Percentiles rank a stretch among this genome's conserved stretches.
Conservation (phyloP, 2,329 filamentous ascomycete species). For the Ustulina deusta region DNA sequence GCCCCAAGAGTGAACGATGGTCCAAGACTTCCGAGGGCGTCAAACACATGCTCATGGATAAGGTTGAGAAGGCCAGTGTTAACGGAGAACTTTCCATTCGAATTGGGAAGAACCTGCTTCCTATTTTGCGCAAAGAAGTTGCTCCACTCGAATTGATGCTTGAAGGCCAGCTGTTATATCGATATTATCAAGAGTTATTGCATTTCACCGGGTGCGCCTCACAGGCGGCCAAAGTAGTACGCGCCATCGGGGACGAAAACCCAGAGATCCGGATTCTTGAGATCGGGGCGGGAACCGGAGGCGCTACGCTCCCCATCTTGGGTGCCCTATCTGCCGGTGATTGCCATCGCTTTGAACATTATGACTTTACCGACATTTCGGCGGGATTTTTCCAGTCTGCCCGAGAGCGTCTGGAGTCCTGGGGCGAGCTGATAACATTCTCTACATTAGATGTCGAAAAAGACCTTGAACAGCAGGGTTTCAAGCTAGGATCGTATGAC, state of each 20-base stretch:
- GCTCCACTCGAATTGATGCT: conserved; percentile 29
- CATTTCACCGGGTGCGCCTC: conserved; percentile 6
- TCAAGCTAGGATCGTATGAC: conserved; percentile 41
- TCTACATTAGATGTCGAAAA: conserved; percentile 50
- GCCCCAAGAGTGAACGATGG: conserved; percentile 24
- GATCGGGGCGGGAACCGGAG: conserved; percentile 35
- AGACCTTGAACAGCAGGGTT: conserved; percentile 34
- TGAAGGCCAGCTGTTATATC: conserved; percentile 19
- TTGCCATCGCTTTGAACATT: conserved; percentile 9
- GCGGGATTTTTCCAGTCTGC: conserved; percentile 27
- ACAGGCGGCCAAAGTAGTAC: conserved; percentile 26
- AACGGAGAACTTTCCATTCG: conserved; percentile 26
- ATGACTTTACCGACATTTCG: conserved; percentile 33
- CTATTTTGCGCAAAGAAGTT: conserved; percentile 26
- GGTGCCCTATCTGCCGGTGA: conserved; percentile 23
- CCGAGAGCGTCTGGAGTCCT: conserved; percentile 17
- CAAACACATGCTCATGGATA: conserved; percentile 27
- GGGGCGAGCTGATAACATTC: conserved; percentile 49
- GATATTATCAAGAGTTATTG: conserved; percentile 18
- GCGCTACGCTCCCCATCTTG: conserved; percentile 26
- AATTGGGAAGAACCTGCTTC: conserved; percentile 27
- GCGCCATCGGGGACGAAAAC: conserved; percentile 35
- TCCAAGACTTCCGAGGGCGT: conserved; percentile 14
- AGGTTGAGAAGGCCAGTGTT: conserved; percentile 19
- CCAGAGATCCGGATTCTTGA: conserved; percentile 32